Conservation (phyloP, 129 eudicot genomes). For the sunflower (Helianthus annuus) region DNA sequence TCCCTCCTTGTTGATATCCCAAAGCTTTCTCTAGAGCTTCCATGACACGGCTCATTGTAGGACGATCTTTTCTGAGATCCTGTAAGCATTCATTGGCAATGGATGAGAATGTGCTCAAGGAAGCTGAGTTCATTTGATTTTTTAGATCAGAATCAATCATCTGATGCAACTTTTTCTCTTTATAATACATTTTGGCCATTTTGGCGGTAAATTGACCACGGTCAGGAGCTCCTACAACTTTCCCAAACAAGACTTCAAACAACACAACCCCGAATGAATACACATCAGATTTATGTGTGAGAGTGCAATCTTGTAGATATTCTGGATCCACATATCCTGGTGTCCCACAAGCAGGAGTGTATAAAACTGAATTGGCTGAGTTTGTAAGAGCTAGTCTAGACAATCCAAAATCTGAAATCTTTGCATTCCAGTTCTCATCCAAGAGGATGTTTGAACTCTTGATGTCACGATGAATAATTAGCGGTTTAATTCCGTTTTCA, state of each 20-base stretch:
- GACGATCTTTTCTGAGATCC: neutral
- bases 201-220: neutral
- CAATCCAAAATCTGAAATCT: slow-evolving; percentile 18
- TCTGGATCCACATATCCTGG: slow-evolving; percentile 22
- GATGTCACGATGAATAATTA: slow-evolving; percentile 25
- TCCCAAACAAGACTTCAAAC: slow-evolving; percentile 11
- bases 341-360: slow-evolving; percentile 19
- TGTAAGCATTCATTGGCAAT: slow-evolving; percentile 16
- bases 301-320: neutral
- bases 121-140: neutral
- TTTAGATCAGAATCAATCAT: neutral
- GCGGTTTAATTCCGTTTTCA: neutral
- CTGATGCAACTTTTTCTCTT: neutral
- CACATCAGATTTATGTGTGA: slow-evolving; percentile 15
- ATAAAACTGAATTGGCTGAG: neutral
- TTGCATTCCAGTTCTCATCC: slow-evolving; percentile 10
- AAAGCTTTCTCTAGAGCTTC: slow-evolving; percentile 4
- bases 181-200: neutral
- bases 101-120: slow-evolving; percentile 1
- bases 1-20: neutral
- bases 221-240: neutral
- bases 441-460: slow-evolving; percentile 23
- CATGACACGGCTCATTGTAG: slow-evolving; percentile 11
- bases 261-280: slow-evolving; percentile 18
- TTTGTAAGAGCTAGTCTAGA: slow-evolving; percentile 5